Conservation (phyloP, 2,329 filamentous ascomycete species). For the Pseudocercospora vitis region DNA sequence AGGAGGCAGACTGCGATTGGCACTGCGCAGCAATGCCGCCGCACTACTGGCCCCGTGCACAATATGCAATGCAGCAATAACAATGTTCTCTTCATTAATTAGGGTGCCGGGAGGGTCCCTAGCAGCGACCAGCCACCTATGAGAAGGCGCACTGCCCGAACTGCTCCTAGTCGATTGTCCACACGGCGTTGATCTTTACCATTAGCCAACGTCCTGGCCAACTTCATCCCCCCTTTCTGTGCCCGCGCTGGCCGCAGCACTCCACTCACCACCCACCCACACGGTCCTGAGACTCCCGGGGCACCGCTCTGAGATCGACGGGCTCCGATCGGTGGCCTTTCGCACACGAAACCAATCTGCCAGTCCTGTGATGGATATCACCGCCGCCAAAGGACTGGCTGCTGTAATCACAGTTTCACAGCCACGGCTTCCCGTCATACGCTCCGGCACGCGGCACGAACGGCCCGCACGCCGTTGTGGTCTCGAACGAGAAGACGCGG, state of each 20-base stretch:
- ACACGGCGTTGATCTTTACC: background rate
- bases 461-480: constrained; percentile 2
- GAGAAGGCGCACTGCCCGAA: background rate
- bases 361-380: background rate
- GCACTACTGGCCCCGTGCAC: too few species aligned
- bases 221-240: too few species aligned
- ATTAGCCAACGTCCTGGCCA: too few species aligned
- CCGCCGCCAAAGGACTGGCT: constrained; percentile 1
- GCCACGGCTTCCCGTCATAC: background rate
- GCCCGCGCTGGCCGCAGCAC: background rate
- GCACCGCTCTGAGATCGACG: too few species aligned
- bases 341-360: too few species aligned
- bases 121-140: background rate
- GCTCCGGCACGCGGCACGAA: background rate
- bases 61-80: constrained; percentile 3
- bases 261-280: too few species aligned
- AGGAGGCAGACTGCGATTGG: background rate
- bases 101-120: background rate
- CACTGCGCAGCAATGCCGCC: background rate
- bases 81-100: constrained; percentile 1
- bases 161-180: too few species aligned
- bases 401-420: background rate
- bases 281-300: too few species aligned
- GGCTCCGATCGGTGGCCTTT: too few species aligned
- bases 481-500: background rate